phyloP scores from a whole-genome alignment of 306 rosid genomes.

The Cicer cuneatum region DNA sequence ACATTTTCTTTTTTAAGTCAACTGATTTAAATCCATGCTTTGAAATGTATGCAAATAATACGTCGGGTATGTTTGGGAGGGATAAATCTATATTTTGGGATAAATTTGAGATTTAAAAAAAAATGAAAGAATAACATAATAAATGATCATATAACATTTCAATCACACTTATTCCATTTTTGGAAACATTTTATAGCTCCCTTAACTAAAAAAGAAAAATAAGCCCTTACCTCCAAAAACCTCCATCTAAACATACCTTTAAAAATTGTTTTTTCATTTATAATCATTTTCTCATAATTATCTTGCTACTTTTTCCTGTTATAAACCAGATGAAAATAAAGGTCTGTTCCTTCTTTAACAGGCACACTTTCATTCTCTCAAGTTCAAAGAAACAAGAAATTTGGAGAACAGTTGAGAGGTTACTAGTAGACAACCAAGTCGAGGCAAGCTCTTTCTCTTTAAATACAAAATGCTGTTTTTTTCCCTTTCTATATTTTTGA shows the following conservation, averaged over 20 bases:
- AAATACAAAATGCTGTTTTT: slow-evolving; percentile 16
- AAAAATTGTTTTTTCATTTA: slow-evolving; percentile 1
- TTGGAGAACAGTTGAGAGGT: slow-evolving; percentile 92
- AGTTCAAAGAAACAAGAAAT: slow-evolving; percentile 71
- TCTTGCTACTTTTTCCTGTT: slow-evolving; percentile 30
- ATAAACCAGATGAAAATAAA: slow-evolving; percentile 34
- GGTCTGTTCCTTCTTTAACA: slow-evolving; percentile 49
- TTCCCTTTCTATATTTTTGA: slow-evolving; percentile 16
- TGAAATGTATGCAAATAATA: slow-evolving; percentile 23
- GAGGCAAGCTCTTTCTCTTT: slow-evolving; percentile 70
- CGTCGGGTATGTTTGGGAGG: not conserved
- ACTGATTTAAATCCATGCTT: slow-evolving; percentile 25
- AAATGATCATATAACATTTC: no score
- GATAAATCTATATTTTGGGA: no score
- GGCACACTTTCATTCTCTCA: slow-evolving; percentile 92
- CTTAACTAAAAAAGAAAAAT: no score
- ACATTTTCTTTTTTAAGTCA: slow-evolving; percentile 23
- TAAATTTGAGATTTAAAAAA: no score
- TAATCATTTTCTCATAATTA: slow-evolving; percentile 34
- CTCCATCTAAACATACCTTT: no score
- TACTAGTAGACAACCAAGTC: slow-evolving; percentile 94
- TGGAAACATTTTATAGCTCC: no score
- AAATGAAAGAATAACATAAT: no score
- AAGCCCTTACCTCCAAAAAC: no score
- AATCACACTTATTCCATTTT: no score